Percentiles rank a stretch among this genome's conserved stretches.
Evolutionary conservation across 2,329 filamentous ascomycete genomes (phyloP).

Genomic region (Cladophialophora yegresii): DNA sequence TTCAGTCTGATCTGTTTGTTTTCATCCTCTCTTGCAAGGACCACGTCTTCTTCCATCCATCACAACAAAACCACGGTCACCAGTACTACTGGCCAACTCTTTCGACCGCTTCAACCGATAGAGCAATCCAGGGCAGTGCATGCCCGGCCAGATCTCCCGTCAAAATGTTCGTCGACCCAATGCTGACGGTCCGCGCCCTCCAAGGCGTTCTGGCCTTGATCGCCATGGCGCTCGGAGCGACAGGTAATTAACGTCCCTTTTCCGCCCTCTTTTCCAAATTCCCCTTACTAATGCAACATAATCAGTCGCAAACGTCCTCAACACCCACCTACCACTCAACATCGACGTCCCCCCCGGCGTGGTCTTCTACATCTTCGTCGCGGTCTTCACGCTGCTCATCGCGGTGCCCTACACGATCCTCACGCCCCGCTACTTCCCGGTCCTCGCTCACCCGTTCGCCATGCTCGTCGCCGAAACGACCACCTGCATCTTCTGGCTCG

Average conservation of each 20-base stretch:
- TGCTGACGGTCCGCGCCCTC: conserved; percentile 65
- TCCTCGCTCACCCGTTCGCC: conserved; percentile 63
- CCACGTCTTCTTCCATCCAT: not conserved
- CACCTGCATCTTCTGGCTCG: conserved; percentile 88
- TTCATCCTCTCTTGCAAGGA: too few relatives aligned
- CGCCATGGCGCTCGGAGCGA: conserved; percentile 72
- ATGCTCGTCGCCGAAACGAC: conserved; percentile 69
- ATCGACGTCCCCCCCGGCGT: conserved; percentile 54
- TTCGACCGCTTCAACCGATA: not conserved
- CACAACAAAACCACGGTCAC: not conserved
- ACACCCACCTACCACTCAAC: conserved; percentile 13
- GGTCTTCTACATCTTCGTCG: conserved; percentile 78
- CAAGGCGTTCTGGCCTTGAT: conserved; percentile 71
- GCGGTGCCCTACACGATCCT: conserved; percentile 69
- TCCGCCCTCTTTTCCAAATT: not conserved
- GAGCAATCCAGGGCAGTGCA: not conserved
- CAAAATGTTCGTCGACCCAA: conserved; percentile 55
- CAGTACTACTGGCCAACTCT: not conserved
- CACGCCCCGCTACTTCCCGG: conserved; percentile 63
- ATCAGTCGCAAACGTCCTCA: conserved; percentile 21
- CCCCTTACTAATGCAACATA: conserved; percentile 57
- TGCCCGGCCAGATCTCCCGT: not conserved
- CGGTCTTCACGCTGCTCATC: conserved; percentile 73
- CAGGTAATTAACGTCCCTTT: conserved; percentile 45
- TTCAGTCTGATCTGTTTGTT: not conserved